A percentile compares a stretch with the other conserved stretches of the same genome.
Conservation (phyloP, 805 yeast species). For the Candida tallmaniae region DNA sequence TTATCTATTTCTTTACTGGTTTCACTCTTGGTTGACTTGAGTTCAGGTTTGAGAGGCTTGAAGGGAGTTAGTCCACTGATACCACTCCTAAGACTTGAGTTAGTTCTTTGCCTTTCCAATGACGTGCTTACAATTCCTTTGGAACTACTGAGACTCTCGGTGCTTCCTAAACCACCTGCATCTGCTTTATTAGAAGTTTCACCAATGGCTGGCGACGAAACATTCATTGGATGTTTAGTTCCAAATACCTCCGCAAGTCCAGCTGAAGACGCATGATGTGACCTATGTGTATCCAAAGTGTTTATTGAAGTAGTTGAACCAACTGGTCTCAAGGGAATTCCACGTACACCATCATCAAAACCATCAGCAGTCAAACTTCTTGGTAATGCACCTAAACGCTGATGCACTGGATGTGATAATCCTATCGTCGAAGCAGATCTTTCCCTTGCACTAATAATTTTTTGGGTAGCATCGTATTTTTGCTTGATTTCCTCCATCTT, state of each 20-base stretch:
- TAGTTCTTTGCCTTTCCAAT: constrained; percentile 13
- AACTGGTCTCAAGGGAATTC: constrained; percentile 6
- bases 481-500: constrained; percentile 20
- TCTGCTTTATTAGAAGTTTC: not conserved
- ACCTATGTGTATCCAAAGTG: constrained; percentile 9
- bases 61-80: constrained; percentile 27
- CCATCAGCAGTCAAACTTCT: constrained; percentile 7
- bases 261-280: not conserved
- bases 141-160: not conserved
- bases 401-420: not conserved
- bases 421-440: constrained; percentile 3
- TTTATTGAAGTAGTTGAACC: constrained; percentile 11
- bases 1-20: constrained; percentile 27
- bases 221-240: constrained; percentile 1
- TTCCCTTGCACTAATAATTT: constrained; percentile 1
- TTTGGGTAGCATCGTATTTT: constrained; percentile 14
- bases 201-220: not conserved
- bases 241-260: not conserved
- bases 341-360: not conserved
- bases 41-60: constrained; percentile 20
- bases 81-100: constrained; percentile 19
- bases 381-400: constrained; percentile 2
- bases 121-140: constrained; percentile 1
- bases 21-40: constrained; percentile 12
- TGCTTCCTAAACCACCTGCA: not conserved